Base-by-base conservation (phyloP, 257 asterid species). In the Solanum chiquidenum region DNA sequence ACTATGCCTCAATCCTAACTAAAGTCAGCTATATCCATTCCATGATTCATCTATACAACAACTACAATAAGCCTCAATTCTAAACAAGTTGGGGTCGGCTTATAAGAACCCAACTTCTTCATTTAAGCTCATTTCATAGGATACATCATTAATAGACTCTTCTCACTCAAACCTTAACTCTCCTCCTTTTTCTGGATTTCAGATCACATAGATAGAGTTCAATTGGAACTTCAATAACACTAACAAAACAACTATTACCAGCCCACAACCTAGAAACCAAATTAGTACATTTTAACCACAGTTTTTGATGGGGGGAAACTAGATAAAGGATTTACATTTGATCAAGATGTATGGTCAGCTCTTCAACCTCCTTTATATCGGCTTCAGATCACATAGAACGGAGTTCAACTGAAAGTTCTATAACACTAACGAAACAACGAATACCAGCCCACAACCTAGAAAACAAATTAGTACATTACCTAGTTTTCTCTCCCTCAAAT, bases 321-420 rank as follows among this genome's bases (percentile, higher is more conserved):
- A 71, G 7, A 23, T 16, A 71, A 66, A 71, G 42, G 62, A 86
- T 71, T 89, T 91, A 97, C 98, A 71, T 71, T 31, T 29, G 23
- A 29, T 69, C 31, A 23, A 60, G 69, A 25, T 12, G 73, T 66
- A n/a, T 66, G 74, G 0, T 31, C 42, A 16, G 25, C 42, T 33
- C 25, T 27, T 62, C 72, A 64, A 64, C 72, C 72, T n/a, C 31
- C 18, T 72, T 68, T 13, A 68, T 12, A 3, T 68, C 0, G 1
- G 25, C 42, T 33, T 16, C 13, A 9, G 14, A 31, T 33, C 79
- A 72, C 79, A 33, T 33, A 33, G 25, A 16, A 16, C 1, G 0
- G 14, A 71, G 4, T 72, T 33, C 42, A 72, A 72, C 21, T 33
- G 12, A 18, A 72, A 8, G 42, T 8, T 72, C 14, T 72, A 16